phyloP scores from a whole-genome alignment of 78 protist genomes.

The Dictyostelium firmibasis region DNA sequence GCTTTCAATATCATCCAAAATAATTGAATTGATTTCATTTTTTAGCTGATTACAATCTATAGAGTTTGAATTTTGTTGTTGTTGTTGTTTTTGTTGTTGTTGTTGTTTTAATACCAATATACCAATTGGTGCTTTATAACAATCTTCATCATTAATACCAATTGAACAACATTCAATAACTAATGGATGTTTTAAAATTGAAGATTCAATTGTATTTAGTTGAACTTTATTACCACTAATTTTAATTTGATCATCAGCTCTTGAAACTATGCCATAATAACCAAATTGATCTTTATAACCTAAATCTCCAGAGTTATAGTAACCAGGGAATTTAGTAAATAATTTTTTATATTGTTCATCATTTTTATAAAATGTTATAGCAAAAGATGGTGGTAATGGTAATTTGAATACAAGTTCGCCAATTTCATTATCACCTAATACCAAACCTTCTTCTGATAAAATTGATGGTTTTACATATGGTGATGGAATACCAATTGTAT shows the following conservation, averaged over 20 bases:
- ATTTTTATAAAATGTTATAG: constrained; percentile 40
- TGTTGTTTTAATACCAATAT: neutral
- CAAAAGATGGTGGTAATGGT: constrained; percentile 87
- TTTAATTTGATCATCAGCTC: no score
- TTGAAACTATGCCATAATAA: constrained; percentile 72
- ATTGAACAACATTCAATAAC: neutral
- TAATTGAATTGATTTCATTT: neutral
- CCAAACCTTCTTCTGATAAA: neutral
- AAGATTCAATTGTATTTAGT: constrained; percentile 17
- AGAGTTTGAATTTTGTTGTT: no score
- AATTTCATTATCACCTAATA: neutral
- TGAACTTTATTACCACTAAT: constrained; percentile 91
- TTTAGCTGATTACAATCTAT: neutral
- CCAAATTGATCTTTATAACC: constrained; percentile 68
- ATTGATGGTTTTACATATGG: neutral
- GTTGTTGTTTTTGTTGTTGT: no score
- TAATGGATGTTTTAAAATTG: no score
- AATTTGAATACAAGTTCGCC: constrained; percentile 64
- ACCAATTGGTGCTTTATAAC: neutral
- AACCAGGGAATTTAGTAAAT: constrained; percentile 21
- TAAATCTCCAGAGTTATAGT: constrained; percentile 85
- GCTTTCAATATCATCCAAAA: neutral
- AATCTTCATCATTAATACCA: neutral
- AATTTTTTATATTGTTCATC: constrained; percentile 38
- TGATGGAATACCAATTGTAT: neutral